phyloP scores from a whole-genome alignment of 2,329 filamentous ascomycete species.

The Botrytis hyacinthi region DNA sequence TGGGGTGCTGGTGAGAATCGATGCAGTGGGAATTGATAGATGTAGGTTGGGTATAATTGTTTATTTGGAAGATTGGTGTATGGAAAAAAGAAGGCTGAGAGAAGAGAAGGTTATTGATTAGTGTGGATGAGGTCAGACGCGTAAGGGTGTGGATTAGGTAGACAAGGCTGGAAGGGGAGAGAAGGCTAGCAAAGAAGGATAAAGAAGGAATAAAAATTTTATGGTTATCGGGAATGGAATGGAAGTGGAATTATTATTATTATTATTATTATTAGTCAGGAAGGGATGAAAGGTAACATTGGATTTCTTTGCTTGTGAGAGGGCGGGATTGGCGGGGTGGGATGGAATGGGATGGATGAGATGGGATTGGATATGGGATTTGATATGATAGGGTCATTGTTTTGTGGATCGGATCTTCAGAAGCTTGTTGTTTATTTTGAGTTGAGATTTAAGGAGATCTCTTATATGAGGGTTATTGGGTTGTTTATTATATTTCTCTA shows the following conservation, averaged over 20 bases:
- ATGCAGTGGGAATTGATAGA: not conserved
- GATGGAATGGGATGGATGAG: no score
- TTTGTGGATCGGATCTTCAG: conserved; percentile 10
- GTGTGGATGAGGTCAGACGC: not conserved
- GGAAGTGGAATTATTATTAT: not conserved
- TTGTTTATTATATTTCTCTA: not conserved
- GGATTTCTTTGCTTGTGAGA: not conserved
- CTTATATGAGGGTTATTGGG: not conserved
- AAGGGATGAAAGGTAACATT: not conserved
- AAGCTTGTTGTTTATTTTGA: conserved; percentile 5
- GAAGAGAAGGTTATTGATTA: not conserved
- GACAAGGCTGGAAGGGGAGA: not conserved
- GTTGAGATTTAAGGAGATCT: not conserved
- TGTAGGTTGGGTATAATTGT: not conserved
- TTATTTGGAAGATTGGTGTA: not conserved
- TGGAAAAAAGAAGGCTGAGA: not conserved
- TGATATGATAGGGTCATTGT: not conserved
- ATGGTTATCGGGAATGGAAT: not conserved
- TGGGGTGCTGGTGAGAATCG: not conserved
- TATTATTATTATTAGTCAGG: no score
- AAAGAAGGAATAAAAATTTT: not conserved
- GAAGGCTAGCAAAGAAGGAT: not conserved
- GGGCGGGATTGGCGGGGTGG: not conserved
- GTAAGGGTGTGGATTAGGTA: not conserved
- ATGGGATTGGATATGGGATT: not conserved